phyloP scores from a whole-genome alignment of 805 yeast species.

The Isabelozyma heimii region DNA sequence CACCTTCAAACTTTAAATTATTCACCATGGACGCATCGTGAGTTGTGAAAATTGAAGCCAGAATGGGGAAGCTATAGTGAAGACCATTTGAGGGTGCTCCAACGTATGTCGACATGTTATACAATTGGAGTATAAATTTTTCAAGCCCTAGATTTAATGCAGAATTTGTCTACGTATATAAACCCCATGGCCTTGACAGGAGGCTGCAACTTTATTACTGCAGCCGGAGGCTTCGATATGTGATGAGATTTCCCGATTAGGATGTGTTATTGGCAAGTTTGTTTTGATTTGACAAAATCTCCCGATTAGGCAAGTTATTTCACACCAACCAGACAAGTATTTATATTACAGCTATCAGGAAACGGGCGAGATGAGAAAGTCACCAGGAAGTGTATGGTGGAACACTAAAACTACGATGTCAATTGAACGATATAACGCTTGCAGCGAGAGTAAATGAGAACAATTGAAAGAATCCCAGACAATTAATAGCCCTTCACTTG shows the following conservation, averaged over 20 bases:
- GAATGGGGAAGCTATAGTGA: conserved; percentile 10
- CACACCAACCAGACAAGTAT: neutral
- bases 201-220: neutral
- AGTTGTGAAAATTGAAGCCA: conserved; percentile 1
- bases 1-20: conserved; percentile 9
- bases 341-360: neutral
- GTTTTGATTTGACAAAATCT: neutral
- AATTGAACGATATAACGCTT: too few relatives aligned
- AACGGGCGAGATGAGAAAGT: neutral
- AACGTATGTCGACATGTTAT: conserved; percentile 3
- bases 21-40: conserved; percentile 10
- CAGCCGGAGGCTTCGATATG: neutral
- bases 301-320: neutral
- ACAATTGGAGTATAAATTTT: too few relatives aligned
- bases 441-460: too few relatives aligned
- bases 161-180: neutral
- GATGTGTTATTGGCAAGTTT: neutral
- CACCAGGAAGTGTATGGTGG: neutral
- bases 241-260: neutral
- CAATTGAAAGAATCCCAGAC: too few relatives aligned
- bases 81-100: conserved; percentile 10
- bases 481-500: too few relatives aligned
- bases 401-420: neutral
- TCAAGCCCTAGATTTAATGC: neutral
- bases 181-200: neutral